Evolutionary conservation across 441 rosid genomes (phyloP).

Genomic region (Pelargonium australe): DNA sequence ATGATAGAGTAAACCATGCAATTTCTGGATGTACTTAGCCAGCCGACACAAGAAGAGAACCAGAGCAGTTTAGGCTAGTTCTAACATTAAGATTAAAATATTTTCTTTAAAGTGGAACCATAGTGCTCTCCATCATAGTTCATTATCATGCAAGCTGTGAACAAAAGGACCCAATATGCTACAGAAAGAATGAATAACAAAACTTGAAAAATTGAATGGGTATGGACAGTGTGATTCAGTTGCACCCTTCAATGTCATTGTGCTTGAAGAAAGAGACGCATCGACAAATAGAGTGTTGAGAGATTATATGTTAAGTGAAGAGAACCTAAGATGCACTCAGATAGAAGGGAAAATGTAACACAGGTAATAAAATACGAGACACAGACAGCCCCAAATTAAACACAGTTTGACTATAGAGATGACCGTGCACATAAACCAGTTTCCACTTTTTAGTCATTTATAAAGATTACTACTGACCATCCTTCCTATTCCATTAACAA

Average conservation of each 20-base stretch:
- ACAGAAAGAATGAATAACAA: neutral
- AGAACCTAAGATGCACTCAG: no score
- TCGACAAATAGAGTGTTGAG: neutral
- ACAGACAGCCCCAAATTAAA: no score
- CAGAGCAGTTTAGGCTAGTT: neutral
- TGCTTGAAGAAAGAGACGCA: neutral
- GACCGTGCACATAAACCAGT: no score
- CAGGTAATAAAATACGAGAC: no score
- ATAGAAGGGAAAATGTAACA: no score
- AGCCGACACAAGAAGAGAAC: neutral
- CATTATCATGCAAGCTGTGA: neutral
- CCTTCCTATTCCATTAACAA: no score
- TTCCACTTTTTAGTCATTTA: no score
- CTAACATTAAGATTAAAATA: neutral
- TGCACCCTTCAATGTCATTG: neutral
- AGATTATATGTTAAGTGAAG: neutral
- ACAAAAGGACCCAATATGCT: neutral
- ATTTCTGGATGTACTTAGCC: neutral
- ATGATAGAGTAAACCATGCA: slow-evolving; percentile 4
- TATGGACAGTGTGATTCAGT: neutral
- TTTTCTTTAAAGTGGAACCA: slow-evolving; percentile 1
- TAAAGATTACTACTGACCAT: no score
- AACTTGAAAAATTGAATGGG: neutral
- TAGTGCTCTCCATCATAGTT: neutral
- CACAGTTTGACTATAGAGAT: no score